Conservation (phyloP, 352 stramenopile species). For the Globisporangium carolinianum region DNA sequence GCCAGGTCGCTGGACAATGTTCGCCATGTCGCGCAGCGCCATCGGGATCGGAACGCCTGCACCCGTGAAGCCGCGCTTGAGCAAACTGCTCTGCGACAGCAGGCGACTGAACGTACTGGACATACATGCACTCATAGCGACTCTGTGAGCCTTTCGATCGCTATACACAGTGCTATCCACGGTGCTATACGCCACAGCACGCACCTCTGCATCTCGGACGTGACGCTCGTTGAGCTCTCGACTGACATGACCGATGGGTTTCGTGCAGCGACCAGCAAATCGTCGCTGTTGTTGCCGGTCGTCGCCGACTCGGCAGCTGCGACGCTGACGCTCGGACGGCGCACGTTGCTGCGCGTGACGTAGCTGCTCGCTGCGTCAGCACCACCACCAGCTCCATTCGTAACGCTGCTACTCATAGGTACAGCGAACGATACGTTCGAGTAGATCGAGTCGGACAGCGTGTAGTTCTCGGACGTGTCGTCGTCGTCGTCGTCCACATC, state of each 20-base stretch:
- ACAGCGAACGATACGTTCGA: constrained; percentile 40
- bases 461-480: constrained; percentile 19
- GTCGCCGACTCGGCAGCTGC: too few species aligned
- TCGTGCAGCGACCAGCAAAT: not conserved
- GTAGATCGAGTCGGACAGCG: constrained; percentile 57
- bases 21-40: constrained; percentile 11
- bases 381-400: constrained; percentile 2
- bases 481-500: not conserved
- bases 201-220: constrained; percentile 19
- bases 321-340: constrained; percentile 10
- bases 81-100: constrained; percentile 48
- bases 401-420: constrained; percentile 13
- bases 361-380: constrained; percentile 9
- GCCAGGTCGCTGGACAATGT: constrained; percentile 31
- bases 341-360: constrained; percentile 15
- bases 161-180: too few species aligned
- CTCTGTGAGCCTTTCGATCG: too few species aligned
- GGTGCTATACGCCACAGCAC: not conserved
- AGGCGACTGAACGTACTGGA: constrained; percentile 51
- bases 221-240: constrained; percentile 28
- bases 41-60: constrained; percentile 23
- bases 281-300: constrained; percentile 8
- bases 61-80: constrained; percentile 38
- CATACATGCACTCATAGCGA: not conserved
- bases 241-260: constrained; percentile 23